Conservation (phyloP, 345 rosid genomes). For the Linum tenue region DNA sequence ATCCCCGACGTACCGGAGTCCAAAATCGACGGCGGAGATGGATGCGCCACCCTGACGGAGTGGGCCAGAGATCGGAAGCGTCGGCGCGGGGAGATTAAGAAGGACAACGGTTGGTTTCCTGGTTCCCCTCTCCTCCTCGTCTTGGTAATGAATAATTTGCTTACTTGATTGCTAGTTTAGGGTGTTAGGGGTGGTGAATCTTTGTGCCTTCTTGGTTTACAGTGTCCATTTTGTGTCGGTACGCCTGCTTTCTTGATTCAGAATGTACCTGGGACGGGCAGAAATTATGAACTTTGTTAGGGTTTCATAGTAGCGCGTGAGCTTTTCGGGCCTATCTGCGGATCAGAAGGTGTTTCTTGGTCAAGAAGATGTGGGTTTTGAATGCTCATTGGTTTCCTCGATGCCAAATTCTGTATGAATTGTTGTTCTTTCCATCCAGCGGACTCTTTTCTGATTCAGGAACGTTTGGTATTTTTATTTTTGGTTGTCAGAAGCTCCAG, state of each 20-base stretch:
- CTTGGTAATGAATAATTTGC: neutral
- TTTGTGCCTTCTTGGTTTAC: neutral
- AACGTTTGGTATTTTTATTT: neutral
- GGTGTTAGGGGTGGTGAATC: neutral
- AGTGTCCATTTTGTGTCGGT: neutral
- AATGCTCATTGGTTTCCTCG: too few relatives aligned
- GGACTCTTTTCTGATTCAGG: neutral
- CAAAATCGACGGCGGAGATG: constrained; percentile 33
- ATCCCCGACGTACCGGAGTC: constrained; percentile 31
- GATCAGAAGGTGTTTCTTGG: too few relatives aligned
- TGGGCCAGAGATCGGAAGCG: constrained; percentile 70
- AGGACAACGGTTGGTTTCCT: constrained; percentile 27
- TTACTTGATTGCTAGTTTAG: neutral
- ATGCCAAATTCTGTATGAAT: neutral
- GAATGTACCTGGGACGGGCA: neutral
- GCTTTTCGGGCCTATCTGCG: too few relatives aligned
- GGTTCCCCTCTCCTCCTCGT: neutral
- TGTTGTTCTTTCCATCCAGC: neutral
- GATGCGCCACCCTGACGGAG: constrained; percentile 44
- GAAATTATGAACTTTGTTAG: neutral
- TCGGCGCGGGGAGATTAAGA: constrained; percentile 46
- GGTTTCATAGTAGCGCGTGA: too few relatives aligned
- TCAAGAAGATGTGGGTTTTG: too few relatives aligned
- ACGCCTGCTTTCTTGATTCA: neutral
- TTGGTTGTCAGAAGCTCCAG: constrained; percentile 19